Base-by-base conservation (phyloP, 805 yeast genomes). In the Zygotorulaspora sp. region DNA sequence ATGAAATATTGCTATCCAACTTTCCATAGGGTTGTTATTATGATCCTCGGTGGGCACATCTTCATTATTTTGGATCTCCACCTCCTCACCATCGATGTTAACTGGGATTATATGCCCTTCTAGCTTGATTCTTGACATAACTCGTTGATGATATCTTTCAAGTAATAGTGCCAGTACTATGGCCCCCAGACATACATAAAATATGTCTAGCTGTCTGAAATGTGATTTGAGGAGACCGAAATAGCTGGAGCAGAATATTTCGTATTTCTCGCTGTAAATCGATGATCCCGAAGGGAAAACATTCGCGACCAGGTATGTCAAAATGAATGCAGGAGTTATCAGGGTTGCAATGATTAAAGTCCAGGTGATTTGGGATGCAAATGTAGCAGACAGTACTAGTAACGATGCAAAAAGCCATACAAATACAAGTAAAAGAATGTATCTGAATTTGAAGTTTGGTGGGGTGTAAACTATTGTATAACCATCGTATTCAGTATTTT, bases 401-500 rank as follows among this genome's bases (percentile, higher is more conserved):
- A 58, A 21, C 29, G 71, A 54, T 0, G 80, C 69, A 47, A 67
- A 70, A 1, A 67, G 40, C 75, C 77, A 74, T 5, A 74, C 52
- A 45, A 65, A 55, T 1, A 54, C 50, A 20, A 75, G 48, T 20
- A 68, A 45, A 0, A 41, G 18, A 15, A 72, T 65, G 23, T 87
- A 70, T 41, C 96, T 70, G 2, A 53, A 21, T 35, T 77, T 71
- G 59, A 90, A 85, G 34, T 71, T 49, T 2, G 95, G 95, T 4
- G 99, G 97, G 30, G 86, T 70, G 62, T 89, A 94, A 2, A 89
- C 96, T 19, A 89, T 75, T 2, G 75, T 70, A 59, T 89, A 87
- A 2, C 62, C 59, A 40, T 67, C 65, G 18, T 67, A 63, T 17
- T 62, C 63, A 0, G 66, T 58, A 10, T 65, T 64, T 36, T 66